These are phyloP conservation scores for Millerozyma acaciae DNA, from an alignment of 805 yeast species.

Conservation along the genomic window DNA sequence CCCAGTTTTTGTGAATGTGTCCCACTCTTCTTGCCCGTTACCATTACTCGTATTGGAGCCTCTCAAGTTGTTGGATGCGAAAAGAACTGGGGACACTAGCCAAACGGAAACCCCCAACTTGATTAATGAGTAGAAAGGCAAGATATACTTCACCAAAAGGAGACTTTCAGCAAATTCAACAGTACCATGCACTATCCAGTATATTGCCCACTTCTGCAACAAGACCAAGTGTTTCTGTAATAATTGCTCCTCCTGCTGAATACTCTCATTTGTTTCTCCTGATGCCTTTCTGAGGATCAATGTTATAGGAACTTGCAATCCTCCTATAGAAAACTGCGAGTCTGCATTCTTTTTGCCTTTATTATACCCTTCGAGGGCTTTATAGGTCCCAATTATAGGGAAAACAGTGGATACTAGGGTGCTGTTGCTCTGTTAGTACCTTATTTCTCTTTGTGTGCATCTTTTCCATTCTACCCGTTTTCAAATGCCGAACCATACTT, in stretches of 20 bases:
- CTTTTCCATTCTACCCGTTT: not conserved
- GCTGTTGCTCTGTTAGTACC: constrained; percentile 17
- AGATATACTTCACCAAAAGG: constrained; percentile 39
- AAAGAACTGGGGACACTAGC: constrained; percentile 49
- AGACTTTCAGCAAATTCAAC: constrained; percentile 37
- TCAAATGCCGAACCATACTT: constrained; percentile 7
- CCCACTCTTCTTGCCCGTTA: constrained; percentile 20
- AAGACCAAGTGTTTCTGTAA: constrained; percentile 22
- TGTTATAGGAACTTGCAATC: constrained; percentile 38
- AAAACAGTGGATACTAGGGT: constrained; percentile 43
- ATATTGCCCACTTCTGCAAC: constrained; percentile 40
- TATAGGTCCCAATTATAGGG: constrained; percentile 60
- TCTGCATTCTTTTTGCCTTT: constrained; percentile 24
- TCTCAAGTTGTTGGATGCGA: constrained; percentile 1
- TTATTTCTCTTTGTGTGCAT: not conserved
- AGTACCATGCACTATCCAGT: constrained; percentile 64
- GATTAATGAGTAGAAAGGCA: constrained; percentile 55
- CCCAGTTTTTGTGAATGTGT: constrained; percentile 24
- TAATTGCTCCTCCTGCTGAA: constrained; percentile 11
- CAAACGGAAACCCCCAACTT: constrained; percentile 51
- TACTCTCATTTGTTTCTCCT: constrained; percentile 8
- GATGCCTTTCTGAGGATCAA: constrained; percentile 29
- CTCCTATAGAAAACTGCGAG: constrained; percentile 31
- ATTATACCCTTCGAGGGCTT: constrained; percentile 47
- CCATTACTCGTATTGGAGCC: constrained; percentile 4